These are phyloP conservation scores for Ceratobasidium sp. DNA, from an alignment of 1,284 basidiomycete genomes.

Conservation along the genomic window DNA sequence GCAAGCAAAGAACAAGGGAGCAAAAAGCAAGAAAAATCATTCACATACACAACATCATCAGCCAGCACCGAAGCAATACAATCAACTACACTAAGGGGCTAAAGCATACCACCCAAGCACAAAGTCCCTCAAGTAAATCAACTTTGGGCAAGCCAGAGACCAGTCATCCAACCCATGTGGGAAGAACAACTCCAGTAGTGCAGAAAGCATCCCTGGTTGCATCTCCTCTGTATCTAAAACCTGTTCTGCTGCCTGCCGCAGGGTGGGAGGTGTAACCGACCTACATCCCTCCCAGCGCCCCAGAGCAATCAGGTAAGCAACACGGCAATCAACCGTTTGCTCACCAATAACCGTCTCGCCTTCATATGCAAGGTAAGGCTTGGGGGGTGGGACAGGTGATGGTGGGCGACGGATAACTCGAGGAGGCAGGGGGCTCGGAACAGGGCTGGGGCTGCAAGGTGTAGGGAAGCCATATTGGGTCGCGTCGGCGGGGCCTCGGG, in stretches of 20 bases:
- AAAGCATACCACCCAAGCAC: neutral
- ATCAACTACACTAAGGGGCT: neutral
- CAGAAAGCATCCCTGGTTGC: neutral
- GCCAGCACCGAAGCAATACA: too few relatives aligned
- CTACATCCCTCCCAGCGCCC: neutral
- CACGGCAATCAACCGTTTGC: neutral
- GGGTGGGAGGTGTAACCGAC: neutral
- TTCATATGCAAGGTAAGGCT: neutral
- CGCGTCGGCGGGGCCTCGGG: neutral
- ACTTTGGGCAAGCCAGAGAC: neutral
- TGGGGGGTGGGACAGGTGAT: neutral
- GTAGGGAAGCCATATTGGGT: neutral
- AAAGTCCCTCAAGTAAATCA: neutral
- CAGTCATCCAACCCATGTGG: conserved; percentile 7
- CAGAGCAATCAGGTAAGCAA: conserved; percentile 2
- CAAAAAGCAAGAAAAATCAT: neutral
- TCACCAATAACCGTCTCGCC: neutral
- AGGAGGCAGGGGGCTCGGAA: neutral
- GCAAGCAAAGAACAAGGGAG: neutral
- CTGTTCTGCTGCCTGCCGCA: neutral
- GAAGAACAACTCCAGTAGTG: neutral
- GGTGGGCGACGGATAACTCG: neutral
- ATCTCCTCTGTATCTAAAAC: neutral
- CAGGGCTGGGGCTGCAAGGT: neutral
- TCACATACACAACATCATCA: neutral